Base-by-base conservation (phyloP, 345 rosid species). In the Ceriops decandra region DNA sequence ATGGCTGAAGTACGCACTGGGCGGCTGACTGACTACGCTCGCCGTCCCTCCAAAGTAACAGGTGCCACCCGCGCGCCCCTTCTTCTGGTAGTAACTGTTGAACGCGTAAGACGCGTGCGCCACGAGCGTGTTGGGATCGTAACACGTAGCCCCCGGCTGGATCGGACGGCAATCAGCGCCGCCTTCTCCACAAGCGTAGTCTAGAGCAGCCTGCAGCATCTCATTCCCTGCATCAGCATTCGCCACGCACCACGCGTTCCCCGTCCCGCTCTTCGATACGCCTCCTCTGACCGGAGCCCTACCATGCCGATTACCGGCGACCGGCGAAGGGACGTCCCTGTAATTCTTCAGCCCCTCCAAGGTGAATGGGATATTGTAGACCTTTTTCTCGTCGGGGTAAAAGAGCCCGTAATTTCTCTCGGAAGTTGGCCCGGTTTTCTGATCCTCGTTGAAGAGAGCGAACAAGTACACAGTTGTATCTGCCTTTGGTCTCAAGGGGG, bases 381-480 rank as follows among this genome's bases (percentile, higher is more conserved):
- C 99, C 68, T 95, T 95, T 30, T 87, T 53, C 85, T 88, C 84
- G 61, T 62, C 69, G 0, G 99, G 99, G 72, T 82, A 91, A 67
- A 95, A 95, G 1, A 95, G 96, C 0, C 99, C 98, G 80, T 90
- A 95, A 70, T 91, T 95, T 56, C 90, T 83, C 78, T 95, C 99
- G 16, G 97, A 95, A 0, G 93, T 86, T 33, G 95, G 93, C 2
- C 99, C 99, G 35, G 51, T 4, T 53, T 95, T 95, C 33, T 85
- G 38, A 76, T 95, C 71, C 85, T 95, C 98, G 85, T 95, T 95
- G 71, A 95, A 91, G 13, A 95, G 86, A 17, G 98, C 99, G 46
- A 95, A 95, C 11, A 95, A 80, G 51, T 77, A 95, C 21, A 95
- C 98, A 46, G 93, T 87, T 30, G 91, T 91, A 80, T 90, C 92